Evolutionary conservation across 805 yeast genomes (phyloP).

Genomic region (Monosporozyma aerobia): DNA sequence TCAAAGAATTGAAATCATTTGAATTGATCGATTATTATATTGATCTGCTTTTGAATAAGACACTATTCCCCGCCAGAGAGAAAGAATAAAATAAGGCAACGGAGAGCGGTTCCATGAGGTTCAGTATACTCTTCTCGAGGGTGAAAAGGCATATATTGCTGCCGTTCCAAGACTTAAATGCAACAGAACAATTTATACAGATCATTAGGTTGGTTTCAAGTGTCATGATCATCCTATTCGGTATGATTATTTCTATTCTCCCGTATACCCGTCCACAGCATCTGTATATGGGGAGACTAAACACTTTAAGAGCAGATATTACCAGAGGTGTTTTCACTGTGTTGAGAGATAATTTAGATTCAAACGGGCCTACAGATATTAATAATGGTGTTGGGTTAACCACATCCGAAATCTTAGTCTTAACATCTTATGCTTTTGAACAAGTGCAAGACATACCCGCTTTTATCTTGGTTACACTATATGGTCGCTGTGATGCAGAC

Average conservation of each 20-base stretch:
- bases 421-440: constrained; percentile 20
- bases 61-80: neutral
- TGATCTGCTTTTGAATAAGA: neutral
- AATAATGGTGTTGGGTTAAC: constrained; percentile 27
- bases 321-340: constrained; percentile 20
- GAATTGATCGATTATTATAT: neutral
- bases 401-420: constrained; percentile 22
- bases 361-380: constrained; percentile 14
- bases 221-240: constrained; percentile 13
- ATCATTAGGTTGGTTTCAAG: constrained; percentile 17
- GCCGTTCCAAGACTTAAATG: constrained; percentile 18
- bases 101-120: neutral
- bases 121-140: neutral
- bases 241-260: constrained; percentile 15
- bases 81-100: no score
- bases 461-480: constrained; percentile 18
- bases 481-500: constrained; percentile 20
- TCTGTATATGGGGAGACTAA: constrained; percentile 17
- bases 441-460: constrained; percentile 22
- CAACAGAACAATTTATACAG: constrained; percentile 18
- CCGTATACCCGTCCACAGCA: constrained; percentile 15
- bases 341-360: constrained; percentile 18
- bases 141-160: neutral
- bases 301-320: constrained; percentile 19
- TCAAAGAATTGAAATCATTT: neutral